Conservation (phyloP, 2,329 filamentous ascomycete species). For the Arthroderma sp. region DNA sequence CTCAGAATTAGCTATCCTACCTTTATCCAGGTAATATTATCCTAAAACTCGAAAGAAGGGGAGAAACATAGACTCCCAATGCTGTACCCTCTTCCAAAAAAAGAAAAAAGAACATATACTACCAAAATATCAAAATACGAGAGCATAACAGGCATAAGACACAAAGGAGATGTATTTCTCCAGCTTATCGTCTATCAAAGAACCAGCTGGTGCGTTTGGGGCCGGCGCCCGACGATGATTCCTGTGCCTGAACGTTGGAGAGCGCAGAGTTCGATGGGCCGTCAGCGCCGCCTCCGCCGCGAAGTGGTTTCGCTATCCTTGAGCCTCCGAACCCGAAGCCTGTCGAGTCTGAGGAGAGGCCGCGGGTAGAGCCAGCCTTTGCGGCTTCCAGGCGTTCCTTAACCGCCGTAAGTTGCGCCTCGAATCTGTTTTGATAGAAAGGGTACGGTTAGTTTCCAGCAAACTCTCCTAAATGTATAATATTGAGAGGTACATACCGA, state of each 20-base stretch:
- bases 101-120: neutral
- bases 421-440: constrained; percentile 54
- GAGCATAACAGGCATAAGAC: neutral
- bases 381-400: constrained; percentile 95
- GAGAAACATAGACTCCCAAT: neutral
- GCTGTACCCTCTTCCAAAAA: neutral
- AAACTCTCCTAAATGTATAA: neutral
- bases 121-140: neutral
- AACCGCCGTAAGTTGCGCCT: constrained; percentile 89
- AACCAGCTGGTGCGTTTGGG: constrained; percentile 51
- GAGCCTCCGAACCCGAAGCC: constrained; percentile 59
- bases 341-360: constrained; percentile 54
- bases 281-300: constrained; percentile 35
- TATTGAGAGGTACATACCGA: constrained; percentile 52
- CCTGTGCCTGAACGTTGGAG: constrained; percentile 52
- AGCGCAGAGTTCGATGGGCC: constrained; percentile 23
- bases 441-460: constrained; percentile 1
- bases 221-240: constrained; percentile 51
- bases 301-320: constrained; percentile 53
- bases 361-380: constrained; percentile 80
- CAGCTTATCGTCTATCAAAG: constrained; percentile 32
- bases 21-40: neutral
- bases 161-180: constrained; percentile 12
- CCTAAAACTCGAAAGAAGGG: neutral
- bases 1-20: neutral